Evolutionary conservation across 2,329 filamentous ascomycete species (phyloP).

Genomic region (Elsinoe fawcettii): DNA sequence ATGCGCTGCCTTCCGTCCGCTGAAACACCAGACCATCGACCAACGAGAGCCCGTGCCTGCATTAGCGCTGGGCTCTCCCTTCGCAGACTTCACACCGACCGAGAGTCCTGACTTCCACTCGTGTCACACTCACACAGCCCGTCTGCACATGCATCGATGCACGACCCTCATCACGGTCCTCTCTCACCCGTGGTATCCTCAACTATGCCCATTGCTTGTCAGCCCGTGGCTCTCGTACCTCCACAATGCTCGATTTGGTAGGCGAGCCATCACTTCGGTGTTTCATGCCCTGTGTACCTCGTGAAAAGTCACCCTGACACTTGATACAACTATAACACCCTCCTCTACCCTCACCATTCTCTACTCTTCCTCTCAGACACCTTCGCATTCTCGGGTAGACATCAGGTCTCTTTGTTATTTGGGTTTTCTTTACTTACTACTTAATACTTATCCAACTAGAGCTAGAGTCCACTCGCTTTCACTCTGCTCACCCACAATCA

Average conservation of each 20-base stretch:
- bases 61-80: conserved; percentile 1
- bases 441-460: conserved; percentile 1
- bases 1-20: background rate
- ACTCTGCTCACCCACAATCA: conserved; percentile 9
- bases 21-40: conserved; percentile 7
- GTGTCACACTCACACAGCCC: conserved; percentile 9
- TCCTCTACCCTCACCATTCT: background rate
- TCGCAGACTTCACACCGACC: no score
- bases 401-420: conserved; percentile 7
- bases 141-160: conserved; percentile 1
- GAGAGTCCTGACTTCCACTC: conserved; percentile 4
- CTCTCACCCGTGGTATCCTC: background rate
- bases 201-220: background rate
- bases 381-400: conserved; percentile 12
- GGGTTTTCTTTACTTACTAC: conserved; percentile 6
- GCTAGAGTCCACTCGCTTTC: conserved; percentile 11
- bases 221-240: background rate
- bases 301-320: background rate
- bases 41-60: conserved; percentile 5
- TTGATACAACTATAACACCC: conserved; percentile 5
- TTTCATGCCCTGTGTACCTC: conserved; percentile 5
- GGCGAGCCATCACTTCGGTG: conserved; percentile 8
- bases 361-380: background rate
- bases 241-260: conserved; percentile 4
- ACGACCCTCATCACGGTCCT: background rate